These are phyloP conservation scores for Coniferiporia sulphurascens DNA, from an alignment of 1,284 basidiomycete genomes.

Conservation along the genomic window DNA sequence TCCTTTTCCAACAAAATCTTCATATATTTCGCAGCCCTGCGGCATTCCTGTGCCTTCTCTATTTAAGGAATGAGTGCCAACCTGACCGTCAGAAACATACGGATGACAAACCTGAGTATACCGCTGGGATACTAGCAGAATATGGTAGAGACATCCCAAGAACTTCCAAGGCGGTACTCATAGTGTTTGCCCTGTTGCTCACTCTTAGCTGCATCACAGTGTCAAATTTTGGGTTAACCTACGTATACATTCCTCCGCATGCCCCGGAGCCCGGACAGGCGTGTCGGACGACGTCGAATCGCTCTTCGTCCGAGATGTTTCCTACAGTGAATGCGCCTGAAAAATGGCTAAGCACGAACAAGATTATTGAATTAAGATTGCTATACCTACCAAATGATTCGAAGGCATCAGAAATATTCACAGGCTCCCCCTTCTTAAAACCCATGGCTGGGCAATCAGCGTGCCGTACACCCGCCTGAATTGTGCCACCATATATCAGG, in stretches of 20 bases:
- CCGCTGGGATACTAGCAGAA: conserved; percentile 80
- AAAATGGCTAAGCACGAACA: conserved; percentile 15
- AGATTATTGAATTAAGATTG: conserved; percentile 5
- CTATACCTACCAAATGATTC: conserved; percentile 63
- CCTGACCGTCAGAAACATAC: background rate
- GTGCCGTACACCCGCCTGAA: conserved; percentile 68
- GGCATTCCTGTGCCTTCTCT: conserved; percentile 85
- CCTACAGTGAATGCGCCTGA: conserved; percentile 69
- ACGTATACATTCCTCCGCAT: conserved; percentile 85
- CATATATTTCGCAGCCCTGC: conserved; percentile 78
- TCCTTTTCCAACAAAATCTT: conserved; percentile 81
- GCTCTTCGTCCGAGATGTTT: conserved; percentile 71
- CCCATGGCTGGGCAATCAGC: conserved; percentile 78
- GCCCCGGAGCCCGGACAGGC: conserved; percentile 78
- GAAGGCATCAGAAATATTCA: conserved; percentile 80
- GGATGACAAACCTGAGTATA: conserved; percentile 51
- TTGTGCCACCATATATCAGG: conserved; percentile 83
- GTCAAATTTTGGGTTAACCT: conserved; percentile 23
- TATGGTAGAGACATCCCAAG: conserved; percentile 91
- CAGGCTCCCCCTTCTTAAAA: conserved; percentile 71
- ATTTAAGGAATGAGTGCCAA: background rate
- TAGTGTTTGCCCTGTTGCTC: conserved; percentile 68
- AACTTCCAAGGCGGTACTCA: conserved; percentile 87
- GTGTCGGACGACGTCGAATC: conserved; percentile 76
- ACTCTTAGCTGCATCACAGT: background rate